Evolutionary conservation across 169 alveolate genomes (phyloP).

Genomic region (Besnoitia besnoiti): DNA sequence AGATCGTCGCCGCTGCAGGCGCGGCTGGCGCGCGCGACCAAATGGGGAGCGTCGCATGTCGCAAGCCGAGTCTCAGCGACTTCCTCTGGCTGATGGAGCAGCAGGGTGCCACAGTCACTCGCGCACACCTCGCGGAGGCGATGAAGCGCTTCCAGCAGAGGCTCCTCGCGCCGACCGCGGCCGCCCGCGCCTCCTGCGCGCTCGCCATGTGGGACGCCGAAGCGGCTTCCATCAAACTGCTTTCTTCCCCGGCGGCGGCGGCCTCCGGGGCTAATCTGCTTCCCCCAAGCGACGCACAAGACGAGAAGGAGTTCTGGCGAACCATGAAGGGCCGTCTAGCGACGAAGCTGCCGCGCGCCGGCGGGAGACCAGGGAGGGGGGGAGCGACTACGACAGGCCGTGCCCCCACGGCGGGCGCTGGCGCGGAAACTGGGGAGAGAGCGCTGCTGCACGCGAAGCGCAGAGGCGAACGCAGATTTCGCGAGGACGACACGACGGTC

Average conservation of each 20-base stretch:
- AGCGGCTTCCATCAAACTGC: too few species aligned
- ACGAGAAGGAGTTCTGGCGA: background rate
- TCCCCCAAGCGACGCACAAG: background rate
- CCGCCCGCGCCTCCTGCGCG: background rate
- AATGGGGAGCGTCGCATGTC: background rate
- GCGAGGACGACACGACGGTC: background rate
- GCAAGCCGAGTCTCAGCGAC: background rate
- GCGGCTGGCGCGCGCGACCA: too few species aligned
- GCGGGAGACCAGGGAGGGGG: background rate
- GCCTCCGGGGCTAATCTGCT: background rate
- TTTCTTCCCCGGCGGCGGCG: background rate
- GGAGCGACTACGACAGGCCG: too few species aligned
- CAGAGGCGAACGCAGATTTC: background rate
- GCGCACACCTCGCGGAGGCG: background rate
- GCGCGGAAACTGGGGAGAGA: background rate
- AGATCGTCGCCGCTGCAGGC: too few species aligned
- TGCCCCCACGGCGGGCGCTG: too few species aligned
- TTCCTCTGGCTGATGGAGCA: conserved; percentile 2
- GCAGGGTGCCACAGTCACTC: background rate
- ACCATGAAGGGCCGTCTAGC: background rate
- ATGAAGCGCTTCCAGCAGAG: background rate
- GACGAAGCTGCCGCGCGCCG: background rate
- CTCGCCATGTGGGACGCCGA: too few species aligned
- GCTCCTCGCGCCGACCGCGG: background rate
- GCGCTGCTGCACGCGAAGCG: background rate